A percentile compares a stretch with the other conserved stretches of the same genome.
Evolutionary conservation across 257 asterid species (phyloP).

Genomic region (Phtheirospermum japonicum): DNA sequence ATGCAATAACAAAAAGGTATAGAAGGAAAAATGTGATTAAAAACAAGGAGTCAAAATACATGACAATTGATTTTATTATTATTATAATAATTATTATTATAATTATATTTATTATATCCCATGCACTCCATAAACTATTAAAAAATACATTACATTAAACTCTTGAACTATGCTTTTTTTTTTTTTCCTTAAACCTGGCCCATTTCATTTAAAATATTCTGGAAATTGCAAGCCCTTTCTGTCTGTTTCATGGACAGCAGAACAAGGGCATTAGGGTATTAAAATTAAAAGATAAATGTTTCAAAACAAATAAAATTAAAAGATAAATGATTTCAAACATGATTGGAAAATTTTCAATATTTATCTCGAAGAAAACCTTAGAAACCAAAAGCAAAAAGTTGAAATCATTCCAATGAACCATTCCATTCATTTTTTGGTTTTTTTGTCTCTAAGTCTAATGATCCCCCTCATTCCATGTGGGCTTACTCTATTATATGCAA

Average conservation of each 20-base stretch:
- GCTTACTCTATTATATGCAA: not conserved
- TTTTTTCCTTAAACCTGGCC: not conserved
- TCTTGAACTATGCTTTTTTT: too few relatives aligned
- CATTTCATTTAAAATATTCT: not conserved
- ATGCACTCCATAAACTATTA: too few relatives aligned
- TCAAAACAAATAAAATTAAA: not conserved
- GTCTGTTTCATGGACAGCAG: slow-evolving; percentile 3
- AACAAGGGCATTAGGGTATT: not conserved
- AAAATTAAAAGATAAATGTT: not conserved
- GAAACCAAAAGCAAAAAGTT: not conserved
- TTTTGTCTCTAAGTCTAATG: too few relatives aligned
- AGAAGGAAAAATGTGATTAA: too few relatives aligned
- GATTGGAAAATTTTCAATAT: not conserved
- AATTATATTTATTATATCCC: too few relatives aligned
- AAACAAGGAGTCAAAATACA: too few relatives aligned
- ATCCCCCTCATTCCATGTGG: slow-evolving; percentile 5
- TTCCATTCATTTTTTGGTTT: not conserved
- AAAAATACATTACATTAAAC: too few relatives aligned
- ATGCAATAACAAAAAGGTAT: too few relatives aligned
- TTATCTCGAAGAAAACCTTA: not conserved
- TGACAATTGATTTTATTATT: too few relatives aligned
- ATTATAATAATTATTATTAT: too few relatives aligned
- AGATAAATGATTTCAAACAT: not conserved
- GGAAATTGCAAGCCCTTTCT: not conserved
- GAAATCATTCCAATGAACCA: not conserved